Conservation (phyloP, 73 alveolate genomes). For the Paramecium octaurelia region DNA sequence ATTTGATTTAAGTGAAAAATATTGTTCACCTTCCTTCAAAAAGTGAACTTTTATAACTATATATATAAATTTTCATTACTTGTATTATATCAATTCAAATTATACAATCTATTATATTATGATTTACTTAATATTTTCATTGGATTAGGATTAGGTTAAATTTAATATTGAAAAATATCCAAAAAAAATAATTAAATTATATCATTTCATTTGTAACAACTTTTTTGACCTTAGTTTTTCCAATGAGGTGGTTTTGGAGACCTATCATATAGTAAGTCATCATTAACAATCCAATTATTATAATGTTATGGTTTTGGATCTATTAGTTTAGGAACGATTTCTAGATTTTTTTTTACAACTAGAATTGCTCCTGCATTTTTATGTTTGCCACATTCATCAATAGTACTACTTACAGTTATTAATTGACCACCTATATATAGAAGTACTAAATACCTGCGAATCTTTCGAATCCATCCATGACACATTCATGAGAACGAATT, state of each 20-base stretch:
- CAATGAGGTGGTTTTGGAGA: constrained; percentile 91
- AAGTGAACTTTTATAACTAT: not conserved
- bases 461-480: constrained; percentile 99
- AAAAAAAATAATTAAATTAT: too few species aligned
- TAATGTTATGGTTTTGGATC: constrained; percentile 83
- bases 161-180: not conserved
- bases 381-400: constrained; percentile 98
- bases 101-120: not conserved
- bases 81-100: too few species aligned
- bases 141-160: too few species aligned
- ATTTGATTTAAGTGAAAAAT: constrained; percentile 7
- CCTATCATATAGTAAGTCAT: constrained; percentile 83
- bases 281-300: constrained; percentile 90
- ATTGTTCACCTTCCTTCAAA: constrained; percentile 37
- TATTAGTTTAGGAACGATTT: constrained; percentile 89
- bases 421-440: constrained; percentile 76
- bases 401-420: constrained; percentile 92
- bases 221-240: not conserved
- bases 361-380: constrained; percentile 98
- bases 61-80: not conserved
- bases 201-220: not conserved
- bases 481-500: constrained; percentile 98
- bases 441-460: constrained; percentile 77
- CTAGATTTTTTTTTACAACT: constrained; percentile 83
- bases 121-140: not conserved